phyloP scores from a whole-genome alignment of 129 eudicot species.

The Cynara cardunculus region DNA sequence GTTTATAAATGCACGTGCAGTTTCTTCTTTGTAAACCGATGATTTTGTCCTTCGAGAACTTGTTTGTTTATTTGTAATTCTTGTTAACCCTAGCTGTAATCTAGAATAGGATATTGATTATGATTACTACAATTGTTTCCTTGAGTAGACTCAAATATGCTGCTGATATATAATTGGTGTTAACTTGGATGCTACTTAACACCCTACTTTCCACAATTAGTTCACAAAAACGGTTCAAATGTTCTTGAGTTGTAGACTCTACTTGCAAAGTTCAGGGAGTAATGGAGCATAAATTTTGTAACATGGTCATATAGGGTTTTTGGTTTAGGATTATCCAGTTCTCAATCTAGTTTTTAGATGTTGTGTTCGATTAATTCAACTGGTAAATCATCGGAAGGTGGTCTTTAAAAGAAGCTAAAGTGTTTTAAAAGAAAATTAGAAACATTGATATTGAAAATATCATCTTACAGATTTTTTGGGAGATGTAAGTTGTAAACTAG shows the following conservation, averaged over 20 bases:
- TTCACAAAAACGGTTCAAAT: not conserved
- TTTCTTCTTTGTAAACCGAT: not conserved
- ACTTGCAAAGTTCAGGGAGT: not conserved
- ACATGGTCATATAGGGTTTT: not conserved
- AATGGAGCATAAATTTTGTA: not conserved
- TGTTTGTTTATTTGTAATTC: conserved; percentile 3
- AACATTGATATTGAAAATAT: not conserved
- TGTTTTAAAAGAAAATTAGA: not conserved
- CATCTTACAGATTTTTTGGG: no score
- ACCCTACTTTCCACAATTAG: not conserved
- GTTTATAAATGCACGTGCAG: not conserved
- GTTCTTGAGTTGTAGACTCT: not conserved
- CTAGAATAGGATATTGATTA: not conserved
- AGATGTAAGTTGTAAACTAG: no score
- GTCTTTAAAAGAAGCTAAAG: not conserved
- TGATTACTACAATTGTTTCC: not conserved
- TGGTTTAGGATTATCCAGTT: not conserved
- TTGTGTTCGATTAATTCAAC: not conserved
- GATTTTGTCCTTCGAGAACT: not conserved
- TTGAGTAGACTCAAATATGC: not conserved
- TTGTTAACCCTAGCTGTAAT: conserved; percentile 4
- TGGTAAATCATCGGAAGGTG: not conserved
- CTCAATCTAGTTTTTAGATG: not conserved
- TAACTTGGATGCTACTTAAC: conserved; percentile 2
- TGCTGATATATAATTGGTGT: not conserved